Evolutionary conservation across 2,329 filamentous ascomycete species (phyloP).

Genomic region (Bipolaris bicolor): DNA sequence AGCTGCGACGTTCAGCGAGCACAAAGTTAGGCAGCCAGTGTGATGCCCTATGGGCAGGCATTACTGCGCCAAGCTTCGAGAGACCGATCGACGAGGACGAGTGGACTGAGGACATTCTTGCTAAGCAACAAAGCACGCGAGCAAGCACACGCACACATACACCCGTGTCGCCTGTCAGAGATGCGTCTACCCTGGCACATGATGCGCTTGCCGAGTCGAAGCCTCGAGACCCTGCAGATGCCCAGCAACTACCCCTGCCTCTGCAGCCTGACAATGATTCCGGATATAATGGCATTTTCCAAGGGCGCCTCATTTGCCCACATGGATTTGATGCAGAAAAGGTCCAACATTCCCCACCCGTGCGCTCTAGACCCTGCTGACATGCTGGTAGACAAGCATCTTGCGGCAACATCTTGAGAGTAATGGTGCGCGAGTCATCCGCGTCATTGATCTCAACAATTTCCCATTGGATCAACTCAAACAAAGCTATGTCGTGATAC

Average conservation of each 20-base stretch:
- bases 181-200: constrained; percentile 12
- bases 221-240: constrained; percentile 26
- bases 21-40: constrained; percentile 80
- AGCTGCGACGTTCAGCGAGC: constrained; percentile 86
- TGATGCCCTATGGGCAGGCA: constrained; percentile 88
- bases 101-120: constrained; percentile 41
- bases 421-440: constrained; percentile 46
- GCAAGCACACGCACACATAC: constrained; percentile 20
- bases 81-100: constrained; percentile 37
- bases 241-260: constrained; percentile 6
- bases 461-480: constrained; percentile 36
- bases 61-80: constrained; percentile 61
- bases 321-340: constrained; percentile 54
- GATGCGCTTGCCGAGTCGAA: constrained; percentile 19
- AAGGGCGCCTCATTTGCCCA: constrained; percentile 50
- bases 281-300: constrained; percentile 50
- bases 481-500: constrained; percentile 52
- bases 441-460: constrained; percentile 30
- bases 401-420: constrained; percentile 40
- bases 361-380: constrained; percentile 28
- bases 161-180: constrained; percentile 7
- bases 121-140: constrained; percentile 29
- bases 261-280: constrained; percentile 47
- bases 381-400: constrained; percentile 38
- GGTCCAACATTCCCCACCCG: constrained; percentile 30